These are phyloP conservation scores for Termitomyces sp. DNA, from an alignment of 768 basidiomycete species.

Conservation along the genomic window DNA sequence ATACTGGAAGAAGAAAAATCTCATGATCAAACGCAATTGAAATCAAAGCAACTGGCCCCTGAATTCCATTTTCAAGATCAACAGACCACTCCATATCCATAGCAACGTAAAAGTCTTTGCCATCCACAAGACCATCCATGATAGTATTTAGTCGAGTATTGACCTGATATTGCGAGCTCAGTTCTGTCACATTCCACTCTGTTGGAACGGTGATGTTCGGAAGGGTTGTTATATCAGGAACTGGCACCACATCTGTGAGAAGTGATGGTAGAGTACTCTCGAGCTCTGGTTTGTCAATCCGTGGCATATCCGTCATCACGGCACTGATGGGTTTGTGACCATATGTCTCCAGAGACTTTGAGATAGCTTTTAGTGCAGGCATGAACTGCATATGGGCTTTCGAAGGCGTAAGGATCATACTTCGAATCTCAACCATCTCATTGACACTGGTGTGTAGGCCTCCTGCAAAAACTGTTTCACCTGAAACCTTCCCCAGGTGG, in stretches of 20 bases:
- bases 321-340: constrained; percentile 19
- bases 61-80: constrained; percentile 4
- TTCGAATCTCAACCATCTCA: not conserved
- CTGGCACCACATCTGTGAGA: constrained; percentile 7
- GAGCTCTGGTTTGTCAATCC: constrained; percentile 16
- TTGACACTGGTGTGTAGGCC: not conserved
- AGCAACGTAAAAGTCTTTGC: not conserved
- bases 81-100: constrained; percentile 16
- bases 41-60: constrained; percentile 10
- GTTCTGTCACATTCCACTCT: not conserved
- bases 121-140: not conserved
- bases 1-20: not conserved
- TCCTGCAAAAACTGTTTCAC: not conserved
- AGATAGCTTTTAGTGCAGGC: not conserved
- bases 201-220: not conserved
- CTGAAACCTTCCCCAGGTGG: not conserved
- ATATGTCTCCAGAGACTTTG: not conserved
- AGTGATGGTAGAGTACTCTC: constrained; percentile 6
- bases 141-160: not conserved
- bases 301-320: constrained; percentile 24
- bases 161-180: not conserved
- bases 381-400: not conserved
- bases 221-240: not conserved
- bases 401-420: not conserved
- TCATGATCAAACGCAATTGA: not conserved